Conservation (phyloP, 257 asterid species). For the Plectranthus barbatus region DNA sequence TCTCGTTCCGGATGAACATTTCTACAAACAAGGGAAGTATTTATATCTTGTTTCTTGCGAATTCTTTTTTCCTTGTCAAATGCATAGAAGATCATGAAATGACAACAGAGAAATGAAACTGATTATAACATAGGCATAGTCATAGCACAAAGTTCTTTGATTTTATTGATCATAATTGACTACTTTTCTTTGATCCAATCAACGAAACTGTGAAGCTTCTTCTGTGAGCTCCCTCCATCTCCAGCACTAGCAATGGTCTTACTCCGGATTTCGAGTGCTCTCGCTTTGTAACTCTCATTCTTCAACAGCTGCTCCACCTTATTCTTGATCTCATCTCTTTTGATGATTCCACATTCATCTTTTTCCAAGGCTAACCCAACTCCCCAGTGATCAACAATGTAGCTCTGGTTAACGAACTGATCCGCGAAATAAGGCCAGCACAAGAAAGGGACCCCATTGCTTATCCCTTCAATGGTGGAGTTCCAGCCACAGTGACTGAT, state of each 20-base stretch:
- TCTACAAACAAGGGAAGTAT: too few relatives aligned
- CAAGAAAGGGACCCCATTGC: slow-evolving; percentile 43
- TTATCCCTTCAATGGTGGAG: slow-evolving; percentile 35
- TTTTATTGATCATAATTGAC: not conserved
- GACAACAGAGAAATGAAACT: too few relatives aligned
- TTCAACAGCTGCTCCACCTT: slow-evolving; percentile 27
- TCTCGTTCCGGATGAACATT: too few relatives aligned
- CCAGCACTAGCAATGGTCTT: slow-evolving; percentile 14
- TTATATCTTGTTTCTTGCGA: too few relatives aligned
- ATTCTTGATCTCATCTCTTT: slow-evolving; percentile 13
- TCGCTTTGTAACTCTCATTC: slow-evolving; percentile 16
- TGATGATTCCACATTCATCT: slow-evolving; percentile 25
- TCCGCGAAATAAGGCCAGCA: slow-evolving; percentile 62
- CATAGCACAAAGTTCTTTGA: not conserved
- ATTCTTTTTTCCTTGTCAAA: not conserved
- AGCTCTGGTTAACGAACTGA: slow-evolving; percentile 33
- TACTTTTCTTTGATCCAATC: slow-evolving; percentile 32
- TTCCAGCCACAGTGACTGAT: slow-evolving; percentile 62
- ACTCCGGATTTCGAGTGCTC: slow-evolving; percentile 26
- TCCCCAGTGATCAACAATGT: slow-evolving; percentile 40
- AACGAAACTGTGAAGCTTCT: slow-evolving; percentile 25
- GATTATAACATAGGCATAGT: not conserved
- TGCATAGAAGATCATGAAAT: not conserved
- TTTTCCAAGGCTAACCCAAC: slow-evolving; percentile 24
- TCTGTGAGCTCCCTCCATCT: slow-evolving; percentile 26